Evolutionary conservation across 805 yeast species (phyloP), one percentile per base, ranked within the genome.

Genomic region (Naumovozyma baii): DNA sequence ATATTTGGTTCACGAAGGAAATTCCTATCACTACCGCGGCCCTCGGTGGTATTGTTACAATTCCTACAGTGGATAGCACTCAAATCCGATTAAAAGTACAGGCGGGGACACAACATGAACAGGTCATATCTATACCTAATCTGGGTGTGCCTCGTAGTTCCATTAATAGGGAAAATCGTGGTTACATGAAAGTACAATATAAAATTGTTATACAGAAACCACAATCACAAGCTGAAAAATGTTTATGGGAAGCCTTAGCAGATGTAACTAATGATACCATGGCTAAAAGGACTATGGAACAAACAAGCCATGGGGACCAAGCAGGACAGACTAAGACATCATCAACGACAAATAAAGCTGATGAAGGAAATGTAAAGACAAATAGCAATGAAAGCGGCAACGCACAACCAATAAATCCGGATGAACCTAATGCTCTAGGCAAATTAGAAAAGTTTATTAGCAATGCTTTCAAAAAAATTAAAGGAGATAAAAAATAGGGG

Each of bases 21-120:
- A 78, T 92, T 38, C 83, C 92, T 36, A 83, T 86, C 78, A 92
- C 98, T 1, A 92, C 98, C 0, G 98, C 98, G 1, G 87, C 96
- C 0, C 68, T 92, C 34, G 99, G 99, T 44, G 99, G 99, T 30
- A 78, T 76, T 34, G 73, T 92, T 17, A 76, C 81, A 36, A 75
- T 92, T n/a, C 97, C 97, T 26, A 90, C 98, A 0, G 73, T 92
- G 19, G 85, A 78, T 46, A 96, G 94, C 3, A 73, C 73, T 31
- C 72, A 72, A 28, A 67, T 94, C 38, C 82, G 86, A 59, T 63
- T 92, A 40, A 84, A 78, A 61, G 80, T 92, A 10, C 79, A 94
- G 38, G 66, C 83, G 0, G 97, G 96, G 1, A 83, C 95, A 0
- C 94, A 84, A 55, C 66, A 73, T 31, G 94, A 90, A 18, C 73